Evolutionary conservation across 2,329 filamentous ascomycete species (phyloP).

Genomic region (Fusarium sp.): DNA sequence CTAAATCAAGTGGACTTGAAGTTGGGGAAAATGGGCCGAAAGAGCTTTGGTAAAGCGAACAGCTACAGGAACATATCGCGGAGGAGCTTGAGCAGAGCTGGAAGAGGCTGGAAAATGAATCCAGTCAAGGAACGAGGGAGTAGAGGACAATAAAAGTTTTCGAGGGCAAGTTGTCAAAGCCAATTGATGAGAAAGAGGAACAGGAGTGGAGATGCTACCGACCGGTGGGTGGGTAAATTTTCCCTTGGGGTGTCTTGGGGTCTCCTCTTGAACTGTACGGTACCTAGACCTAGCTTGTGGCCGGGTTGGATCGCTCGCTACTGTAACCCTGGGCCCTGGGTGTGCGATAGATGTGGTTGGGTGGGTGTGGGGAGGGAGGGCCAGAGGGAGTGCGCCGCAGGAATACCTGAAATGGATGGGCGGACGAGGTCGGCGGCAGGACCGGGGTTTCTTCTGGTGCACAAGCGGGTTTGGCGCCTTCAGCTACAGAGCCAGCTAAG

Average conservation of each 20-base stretch:
- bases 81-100: conserved; percentile 42
- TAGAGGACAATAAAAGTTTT: conserved; percentile 48
- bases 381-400: conserved; percentile 36
- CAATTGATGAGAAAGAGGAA: conserved; percentile 47
- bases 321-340: conserved; percentile 30
- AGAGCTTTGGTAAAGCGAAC: conserved; percentile 39
- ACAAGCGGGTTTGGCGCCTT: conserved; percentile 51
- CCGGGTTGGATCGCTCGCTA: conserved; percentile 42
- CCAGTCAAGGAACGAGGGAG: conserved; percentile 26
- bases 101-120: conserved; percentile 42
- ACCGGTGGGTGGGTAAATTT: conserved; percentile 45
- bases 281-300: conserved; percentile 34
- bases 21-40: conserved; percentile 38
- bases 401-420: conserved; percentile 43
- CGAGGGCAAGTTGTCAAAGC: conserved; percentile 46
- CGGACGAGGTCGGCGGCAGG: conserved; percentile 46
- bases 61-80: conserved; percentile 46
- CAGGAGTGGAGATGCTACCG: conserved; percentile 45
- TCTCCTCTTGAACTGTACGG: conserved; percentile 35
- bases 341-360: conserved; percentile 26
- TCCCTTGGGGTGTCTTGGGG: conserved; percentile 45
- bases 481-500: conserved; percentile 45
- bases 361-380: conserved; percentile 12
- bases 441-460: conserved; percentile 44
- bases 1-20: conserved; percentile 39